These are phyloP conservation scores for Coemansia sp. DNA, from an alignment of 192 early-diverging fungal species.

Conservation along the genomic window DNA sequence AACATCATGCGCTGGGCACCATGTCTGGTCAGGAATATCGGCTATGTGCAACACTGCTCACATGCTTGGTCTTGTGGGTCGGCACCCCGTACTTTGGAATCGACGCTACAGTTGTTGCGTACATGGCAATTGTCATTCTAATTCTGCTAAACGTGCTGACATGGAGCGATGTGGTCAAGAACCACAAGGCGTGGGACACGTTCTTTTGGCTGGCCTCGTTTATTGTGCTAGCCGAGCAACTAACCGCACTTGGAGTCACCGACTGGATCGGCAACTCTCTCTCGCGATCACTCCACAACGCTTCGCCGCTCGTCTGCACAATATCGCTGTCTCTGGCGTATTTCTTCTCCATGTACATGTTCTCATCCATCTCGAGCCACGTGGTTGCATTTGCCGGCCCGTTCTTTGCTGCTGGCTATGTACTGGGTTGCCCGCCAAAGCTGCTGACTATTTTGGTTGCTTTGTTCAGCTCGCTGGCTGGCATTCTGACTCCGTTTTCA, in stretches of 20 bases:
- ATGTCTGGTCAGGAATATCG: constrained; percentile 36
- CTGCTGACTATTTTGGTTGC: constrained; percentile 59
- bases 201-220: constrained; percentile 81
- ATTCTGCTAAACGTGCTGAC: constrained; percentile 57
- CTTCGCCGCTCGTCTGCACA: constrained; percentile 41
- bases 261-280: constrained; percentile 61
- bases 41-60: constrained; percentile 54
- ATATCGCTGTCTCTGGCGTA: constrained; percentile 58
- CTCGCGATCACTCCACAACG: constrained; percentile 41
- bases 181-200: constrained; percentile 75
- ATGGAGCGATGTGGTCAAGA: constrained; percentile 67
- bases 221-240: constrained; percentile 71
- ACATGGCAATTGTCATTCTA: constrained; percentile 58
- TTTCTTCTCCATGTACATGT: constrained; percentile 70
- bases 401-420: constrained; percentile 68
- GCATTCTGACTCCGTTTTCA: constrained; percentile 55
- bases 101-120: constrained; percentile 67
- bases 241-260: constrained; percentile 67
- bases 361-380: constrained; percentile 71
- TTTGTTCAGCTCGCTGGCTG: constrained; percentile 63
- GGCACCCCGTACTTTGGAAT: constrained; percentile 58
- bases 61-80: constrained; percentile 63
- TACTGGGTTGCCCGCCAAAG: constrained; percentile 57
- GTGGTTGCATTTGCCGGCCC: constrained; percentile 67
- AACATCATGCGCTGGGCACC: constrained; percentile 20